Base-by-base conservation (phyloP, 169 alveolate genomes). In the Plasmodium sp. region DNA sequence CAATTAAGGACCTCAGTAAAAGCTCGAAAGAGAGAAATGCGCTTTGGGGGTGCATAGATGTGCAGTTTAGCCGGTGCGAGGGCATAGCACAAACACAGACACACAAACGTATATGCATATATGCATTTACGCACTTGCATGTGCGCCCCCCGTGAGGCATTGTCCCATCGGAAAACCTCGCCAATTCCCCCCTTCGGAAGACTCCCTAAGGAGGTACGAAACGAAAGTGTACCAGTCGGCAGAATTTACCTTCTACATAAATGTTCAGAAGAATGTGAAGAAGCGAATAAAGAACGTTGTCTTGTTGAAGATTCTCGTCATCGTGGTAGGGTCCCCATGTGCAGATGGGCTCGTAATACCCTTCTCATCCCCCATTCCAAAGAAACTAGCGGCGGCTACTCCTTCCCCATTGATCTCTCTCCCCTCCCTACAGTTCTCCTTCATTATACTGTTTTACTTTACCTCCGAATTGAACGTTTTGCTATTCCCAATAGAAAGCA, bases 401-500 rank as follows among this genome's bases (percentile, higher is more conserved):
- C 39, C n/a, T 67, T 67, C 39, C 77, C 77, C 10, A 22, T 67
- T 67, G 16, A 51, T 67, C 39, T n/a, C 7, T 3, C 16, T 5
- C 74, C 71, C 54, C 14, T 7, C 71, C 45, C 81, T 54, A 5
- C 56, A 86, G 93, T 86, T 86, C 81, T 86, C 93, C 18, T 77
- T 86, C 81, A 34, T 86, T 75, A 56, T 86, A 14, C 34, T 86
- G 39, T 86, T 86, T 58, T 86, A 86, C 71, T 86, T 86, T 54
- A 56, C 93, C 22, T 54, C 62, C 48, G 93, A 86, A 56, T 33
- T 86, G 39, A 86, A 86, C 48, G 34, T 86, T 22, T 34, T 86
- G 67, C 33, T 86, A 31, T 86, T 86, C 12, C 93, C 93, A 41
- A 86, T 86, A 14, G 93, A 86, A 39, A 77, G 93, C 45, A 86